Conservation (phyloP, 2,329 filamentous ascomycete genomes). For the Penicillium occitanis region DNA sequence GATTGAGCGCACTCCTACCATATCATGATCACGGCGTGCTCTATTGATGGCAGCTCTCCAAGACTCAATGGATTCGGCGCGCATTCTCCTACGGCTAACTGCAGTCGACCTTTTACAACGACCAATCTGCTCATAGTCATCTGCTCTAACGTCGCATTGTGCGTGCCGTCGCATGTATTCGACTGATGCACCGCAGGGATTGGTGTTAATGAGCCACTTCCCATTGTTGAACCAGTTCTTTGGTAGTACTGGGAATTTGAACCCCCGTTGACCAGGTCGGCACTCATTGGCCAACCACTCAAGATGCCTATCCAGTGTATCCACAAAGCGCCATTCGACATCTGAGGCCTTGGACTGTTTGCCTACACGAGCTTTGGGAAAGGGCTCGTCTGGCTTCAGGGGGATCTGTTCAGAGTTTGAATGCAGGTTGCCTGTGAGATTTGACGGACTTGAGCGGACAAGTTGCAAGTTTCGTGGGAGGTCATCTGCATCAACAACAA, state of each 20-base stretch:
- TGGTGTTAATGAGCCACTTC: constrained; percentile 43
- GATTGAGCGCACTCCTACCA: constrained; percentile 32
- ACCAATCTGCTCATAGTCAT: not conserved
- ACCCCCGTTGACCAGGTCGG: constrained; percentile 41
- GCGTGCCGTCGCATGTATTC: constrained; percentile 35
- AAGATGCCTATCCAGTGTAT: constrained; percentile 38
- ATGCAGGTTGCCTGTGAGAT: not conserved
- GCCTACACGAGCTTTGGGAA: not conserved
- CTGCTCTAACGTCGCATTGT: not conserved
- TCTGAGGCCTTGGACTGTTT: constrained; percentile 27
- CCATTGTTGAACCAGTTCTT: constrained; percentile 46
- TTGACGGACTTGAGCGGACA: not conserved
- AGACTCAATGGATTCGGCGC: constrained; percentile 37
- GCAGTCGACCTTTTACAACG: constrained; percentile 26
- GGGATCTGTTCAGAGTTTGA: not conserved
- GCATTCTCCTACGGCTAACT: constrained; percentile 23
- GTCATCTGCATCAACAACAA: not conserved
- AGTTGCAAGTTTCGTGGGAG: not conserved
- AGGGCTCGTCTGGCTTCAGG: not conserved
- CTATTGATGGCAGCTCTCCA: constrained; percentile 42
- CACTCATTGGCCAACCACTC: constrained; percentile 41
- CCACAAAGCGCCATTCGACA: constrained; percentile 39
- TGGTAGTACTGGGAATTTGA: constrained; percentile 41
- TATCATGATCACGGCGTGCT: constrained; percentile 33
- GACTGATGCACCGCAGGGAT: constrained; percentile 36